Evolutionary conservation across 768 basidiomycete genomes (phyloP), one percentile per base, ranked within the genome.

Genomic region (Lenzites betulinus): DNA sequence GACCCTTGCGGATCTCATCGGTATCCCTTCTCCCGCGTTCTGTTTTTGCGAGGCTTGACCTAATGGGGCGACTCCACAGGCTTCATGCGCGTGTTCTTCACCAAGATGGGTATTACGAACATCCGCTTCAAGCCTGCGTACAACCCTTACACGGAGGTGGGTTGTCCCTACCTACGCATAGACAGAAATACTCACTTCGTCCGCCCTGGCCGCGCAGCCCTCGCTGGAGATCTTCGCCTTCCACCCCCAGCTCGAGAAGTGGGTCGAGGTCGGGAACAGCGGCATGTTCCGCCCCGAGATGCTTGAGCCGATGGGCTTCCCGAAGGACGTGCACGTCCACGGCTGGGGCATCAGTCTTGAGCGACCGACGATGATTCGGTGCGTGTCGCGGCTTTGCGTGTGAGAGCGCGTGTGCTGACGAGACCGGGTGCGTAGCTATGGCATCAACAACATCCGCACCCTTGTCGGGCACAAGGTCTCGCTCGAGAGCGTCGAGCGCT

Each of bases 281-380:
- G 97, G 97, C 23, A 96, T 99, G 92, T 99, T 99, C 87, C 86
- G 97, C 35, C 97, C 97, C 3, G 97, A 99, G 74, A 98, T 99
- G 96, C 80, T 99, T 33, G 95, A 95, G 72, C 95, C 97, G 7
- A 98, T 98, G 95, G 97, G 97, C 33, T 88, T 98, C 71, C 97
- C 97, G 0, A 90, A 92, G 65, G 95, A 95, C 69, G 94, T 98
- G 12, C 88, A 95, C 25, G 96, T 98, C 25, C 92, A 95, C 63
- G 97, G 97, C 18, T 99, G 95, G 93, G 97, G 97, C 48, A 83
- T 99, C 63, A 84, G 88, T 69, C 78, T 98, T 28, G 97, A 99
- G 77, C 79, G 97, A 62, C 97, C 97, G 18, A 98, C 97, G 0
- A 98, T 99, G 97, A 98, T 99, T 76, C 86, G 95, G 93, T 93